These are phyloP conservation scores for Aechmea fasciata DNA, from an alignment of 176 grass and related monocot species.

Conservation along the genomic window DNA sequence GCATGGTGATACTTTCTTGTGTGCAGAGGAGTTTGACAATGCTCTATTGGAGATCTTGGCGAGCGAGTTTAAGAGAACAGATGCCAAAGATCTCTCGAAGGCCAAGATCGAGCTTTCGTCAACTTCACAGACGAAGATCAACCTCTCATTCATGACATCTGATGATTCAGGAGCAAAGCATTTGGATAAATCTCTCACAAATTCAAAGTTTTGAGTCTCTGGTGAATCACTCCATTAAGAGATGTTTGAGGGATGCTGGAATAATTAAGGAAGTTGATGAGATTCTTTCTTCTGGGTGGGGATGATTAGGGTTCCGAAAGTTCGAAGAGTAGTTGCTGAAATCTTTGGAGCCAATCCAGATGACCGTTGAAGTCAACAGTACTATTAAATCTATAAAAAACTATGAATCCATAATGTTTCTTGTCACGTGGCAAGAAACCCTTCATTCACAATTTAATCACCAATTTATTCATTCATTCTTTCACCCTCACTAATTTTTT, in stretches of 20 bases:
- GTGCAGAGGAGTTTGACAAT: slow-evolving; percentile 10
- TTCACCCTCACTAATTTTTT: too few relatives aligned
- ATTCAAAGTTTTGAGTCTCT: slow-evolving; percentile 11
- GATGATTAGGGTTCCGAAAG: too few relatives aligned
- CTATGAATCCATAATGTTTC: too few relatives aligned
- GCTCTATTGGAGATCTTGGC: slow-evolving; percentile 11
- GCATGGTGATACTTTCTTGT: slow-evolving; percentile 14
- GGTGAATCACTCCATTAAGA: slow-evolving; percentile 9
- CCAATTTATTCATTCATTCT: too few relatives aligned
- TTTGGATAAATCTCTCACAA: slow-evolving; percentile 11
- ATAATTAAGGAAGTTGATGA: slow-evolving; percentile 15
- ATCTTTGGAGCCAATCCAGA: slow-evolving; percentile 20
- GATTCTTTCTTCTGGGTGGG: background rate
- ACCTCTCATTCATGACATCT: slow-evolving; percentile 15
- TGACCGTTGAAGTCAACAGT: too few relatives aligned
- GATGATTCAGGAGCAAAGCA: slow-evolving; percentile 20
- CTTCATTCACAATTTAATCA: too few relatives aligned
- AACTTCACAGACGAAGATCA: slow-evolving; percentile 12
- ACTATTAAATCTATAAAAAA: too few relatives aligned
- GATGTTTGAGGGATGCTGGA: slow-evolving; percentile 14
- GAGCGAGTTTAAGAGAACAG: slow-evolving; percentile 13
- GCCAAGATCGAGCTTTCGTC: slow-evolving; percentile 19
- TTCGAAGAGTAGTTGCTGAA: background rate
- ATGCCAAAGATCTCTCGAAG: slow-evolving; percentile 14
- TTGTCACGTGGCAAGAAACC: too few relatives aligned